Conservation (phyloP, 2,329 filamentous ascomycete species). For the Xylaria sp. region DNA sequence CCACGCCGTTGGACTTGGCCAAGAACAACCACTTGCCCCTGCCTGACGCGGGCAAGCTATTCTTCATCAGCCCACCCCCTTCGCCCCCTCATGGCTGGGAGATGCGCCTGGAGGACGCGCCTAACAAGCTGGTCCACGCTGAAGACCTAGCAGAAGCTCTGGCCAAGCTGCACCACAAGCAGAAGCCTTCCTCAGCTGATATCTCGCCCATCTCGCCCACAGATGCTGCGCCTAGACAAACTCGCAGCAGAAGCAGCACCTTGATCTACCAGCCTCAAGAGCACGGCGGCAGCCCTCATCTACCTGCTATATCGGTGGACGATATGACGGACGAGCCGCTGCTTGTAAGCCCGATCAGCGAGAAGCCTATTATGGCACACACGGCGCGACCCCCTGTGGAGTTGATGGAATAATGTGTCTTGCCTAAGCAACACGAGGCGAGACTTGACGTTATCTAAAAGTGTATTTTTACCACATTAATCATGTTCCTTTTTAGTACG, state of each 20-base stretch:
- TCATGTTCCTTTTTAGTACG: slow-evolving; percentile 11
- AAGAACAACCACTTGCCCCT: slow-evolving; percentile 70
- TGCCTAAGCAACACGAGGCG: neutral
- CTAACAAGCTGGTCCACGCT: slow-evolving; percentile 75
- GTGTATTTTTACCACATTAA: slow-evolving; percentile 31
- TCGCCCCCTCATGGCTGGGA: slow-evolving; percentile 76
- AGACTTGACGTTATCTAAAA: slow-evolving; percentile 6
- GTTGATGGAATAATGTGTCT: slow-evolving; percentile 60
- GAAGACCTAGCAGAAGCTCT: slow-evolving; percentile 75
- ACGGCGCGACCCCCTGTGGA: slow-evolving; percentile 72
- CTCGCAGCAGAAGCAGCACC: slow-evolving; percentile 70
- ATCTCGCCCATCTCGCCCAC: slow-evolving; percentile 52
- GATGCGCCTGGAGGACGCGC: slow-evolving; percentile 73
- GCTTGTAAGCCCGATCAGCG: slow-evolving; percentile 49
- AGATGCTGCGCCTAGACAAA: slow-evolving; percentile 49
- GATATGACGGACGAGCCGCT: slow-evolving; percentile 70
- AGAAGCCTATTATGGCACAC: slow-evolving; percentile 65
- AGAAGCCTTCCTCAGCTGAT: slow-evolving; percentile 42
- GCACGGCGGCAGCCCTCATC: slow-evolving; percentile 62
- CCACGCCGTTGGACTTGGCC: slow-evolving; percentile 63
- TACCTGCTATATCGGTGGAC: slow-evolving; percentile 74
- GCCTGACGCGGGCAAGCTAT: slow-evolving; percentile 75
- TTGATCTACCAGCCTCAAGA: slow-evolving; percentile 72
- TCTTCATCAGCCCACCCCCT: slow-evolving; percentile 77
- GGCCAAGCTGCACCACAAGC: slow-evolving; percentile 65